Conservation (phyloP, 148 eudicot genomes). For the Cornus florida region DNA sequence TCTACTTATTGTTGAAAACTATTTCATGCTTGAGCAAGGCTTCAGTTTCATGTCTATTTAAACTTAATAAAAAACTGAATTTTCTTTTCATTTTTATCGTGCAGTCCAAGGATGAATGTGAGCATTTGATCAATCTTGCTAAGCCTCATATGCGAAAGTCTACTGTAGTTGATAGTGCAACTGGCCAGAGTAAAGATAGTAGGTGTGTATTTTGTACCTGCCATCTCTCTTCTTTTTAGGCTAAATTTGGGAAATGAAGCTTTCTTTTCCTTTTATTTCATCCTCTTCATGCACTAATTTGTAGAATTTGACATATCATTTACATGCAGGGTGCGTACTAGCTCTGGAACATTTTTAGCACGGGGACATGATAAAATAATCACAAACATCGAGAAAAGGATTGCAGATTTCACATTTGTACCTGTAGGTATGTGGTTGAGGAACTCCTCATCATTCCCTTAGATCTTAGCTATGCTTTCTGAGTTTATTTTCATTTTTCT, state of each 20-base stretch:
- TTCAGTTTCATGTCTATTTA: slow-evolving; percentile 6
- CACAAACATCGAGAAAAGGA: slow-evolving; percentile 71
- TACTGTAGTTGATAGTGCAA: slow-evolving; percentile 73
- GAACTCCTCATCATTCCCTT: not conserved
- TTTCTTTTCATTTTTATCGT: not conserved
- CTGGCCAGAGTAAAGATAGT: slow-evolving; percentile 87
- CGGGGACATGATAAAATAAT: slow-evolving; percentile 80
- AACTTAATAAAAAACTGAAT: not conserved
- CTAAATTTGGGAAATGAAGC: not conserved
- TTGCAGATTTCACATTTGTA: slow-evolving; percentile 88
- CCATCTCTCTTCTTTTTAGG: slow-evolving; percentile 9
- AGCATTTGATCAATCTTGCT: slow-evolving; percentile 78
- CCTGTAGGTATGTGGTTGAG: slow-evolving; percentile 69
- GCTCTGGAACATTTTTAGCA: slow-evolving; percentile 84
- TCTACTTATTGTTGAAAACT: not conserved
- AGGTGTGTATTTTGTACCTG: slow-evolving; percentile 38
- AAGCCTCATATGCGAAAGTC: slow-evolving; percentile 90
- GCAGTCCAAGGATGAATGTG: slow-evolving; percentile 88
- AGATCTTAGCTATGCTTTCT: not conserved
- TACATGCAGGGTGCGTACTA: slow-evolving; percentile 75
- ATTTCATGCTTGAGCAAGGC: not conserved
- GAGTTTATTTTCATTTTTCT: slow-evolving; percentile 1
- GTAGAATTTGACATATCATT: not conserved
- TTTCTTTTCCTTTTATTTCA: slow-evolving; percentile 8
- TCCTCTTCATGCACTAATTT: not conserved